Evolutionary conservation across 2,329 filamentous ascomycete species (phyloP).

Genomic region (Alternaria sp.): DNA sequence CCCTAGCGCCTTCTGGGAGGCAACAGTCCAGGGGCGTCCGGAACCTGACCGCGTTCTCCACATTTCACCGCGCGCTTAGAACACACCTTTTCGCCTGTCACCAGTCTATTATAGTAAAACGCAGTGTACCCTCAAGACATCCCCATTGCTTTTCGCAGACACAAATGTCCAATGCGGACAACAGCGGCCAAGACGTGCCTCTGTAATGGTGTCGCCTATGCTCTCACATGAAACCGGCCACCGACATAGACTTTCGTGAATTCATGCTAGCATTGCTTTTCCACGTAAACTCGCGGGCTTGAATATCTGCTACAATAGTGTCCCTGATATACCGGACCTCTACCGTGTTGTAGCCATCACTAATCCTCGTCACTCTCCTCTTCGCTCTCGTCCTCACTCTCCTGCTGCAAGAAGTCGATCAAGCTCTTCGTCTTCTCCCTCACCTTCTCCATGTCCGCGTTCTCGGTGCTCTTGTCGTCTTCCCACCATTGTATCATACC

Average conservation of each 20-base stretch:
- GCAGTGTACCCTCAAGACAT: neutral
- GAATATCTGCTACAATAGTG: slow-evolving; percentile 13
- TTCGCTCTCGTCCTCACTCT: slow-evolving; percentile 72
- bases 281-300: neutral
- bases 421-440: slow-evolving; percentile 77
- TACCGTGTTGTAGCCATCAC: neutral
- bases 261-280: neutral
- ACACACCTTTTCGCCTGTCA: neutral
- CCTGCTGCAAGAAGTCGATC: slow-evolving; percentile 81
- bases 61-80: slow-evolving; percentile 1
- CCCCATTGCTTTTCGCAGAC: neutral
- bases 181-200: neutral
- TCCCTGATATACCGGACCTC: neutral
- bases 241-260: neutral
- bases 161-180: neutral
- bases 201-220: neutral
- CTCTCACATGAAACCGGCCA: neutral
- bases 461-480: slow-evolving; percentile 71
- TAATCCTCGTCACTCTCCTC: slow-evolving; percentile 63
- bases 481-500: slow-evolving; percentile 89
- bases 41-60: slow-evolving; percentile 7
- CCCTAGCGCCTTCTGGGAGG: slow-evolving; percentile 8
- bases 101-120: neutral
- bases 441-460: slow-evolving; percentile 72
- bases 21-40: slow-evolving; percentile 4